These are phyloP conservation scores for Erodium moschatum DNA, from an alignment of 441 rosid species.

Conservation along the genomic window DNA sequence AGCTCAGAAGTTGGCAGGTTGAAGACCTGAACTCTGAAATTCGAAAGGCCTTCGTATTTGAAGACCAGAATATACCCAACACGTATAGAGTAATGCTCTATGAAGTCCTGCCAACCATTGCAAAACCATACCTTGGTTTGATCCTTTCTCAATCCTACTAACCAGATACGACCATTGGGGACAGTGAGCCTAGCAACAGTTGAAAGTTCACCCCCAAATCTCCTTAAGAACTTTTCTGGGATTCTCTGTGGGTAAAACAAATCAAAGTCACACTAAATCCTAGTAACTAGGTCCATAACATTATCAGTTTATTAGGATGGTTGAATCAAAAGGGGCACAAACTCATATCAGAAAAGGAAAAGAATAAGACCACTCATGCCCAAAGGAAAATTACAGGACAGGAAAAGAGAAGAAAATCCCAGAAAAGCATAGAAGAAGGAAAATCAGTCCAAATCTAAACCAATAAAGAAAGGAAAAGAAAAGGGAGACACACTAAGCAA, in stretches of 20 bases:
- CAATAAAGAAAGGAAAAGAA: not conserved
- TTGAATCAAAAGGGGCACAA: not conserved
- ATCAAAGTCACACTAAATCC: not conserved
- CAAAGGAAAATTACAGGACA: not conserved
- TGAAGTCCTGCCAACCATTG: constrained; percentile 89
- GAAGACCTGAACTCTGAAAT: constrained; percentile 75
- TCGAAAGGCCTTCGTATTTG: constrained; percentile 82
- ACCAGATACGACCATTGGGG: constrained; percentile 83
- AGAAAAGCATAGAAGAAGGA: constrained; percentile 1
- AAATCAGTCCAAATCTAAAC: constrained; percentile 7
- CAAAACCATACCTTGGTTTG: constrained; percentile 82
- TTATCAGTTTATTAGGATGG: not conserved
- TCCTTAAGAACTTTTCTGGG: constrained; percentile 81
- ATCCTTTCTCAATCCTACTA: constrained; percentile 62
- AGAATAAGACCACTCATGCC: not conserved
- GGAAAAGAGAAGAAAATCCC: constrained; percentile 6
- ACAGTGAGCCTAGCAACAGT: constrained; percentile 68
- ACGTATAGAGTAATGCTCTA: constrained; percentile 68
- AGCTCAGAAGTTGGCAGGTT: constrained; percentile 75
- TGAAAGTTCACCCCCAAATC: constrained; percentile 67
- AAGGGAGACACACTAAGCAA: not conserved
- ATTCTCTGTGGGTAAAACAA: constrained; percentile 60
- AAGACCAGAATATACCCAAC: constrained; percentile 81
- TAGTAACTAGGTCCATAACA: not conserved
- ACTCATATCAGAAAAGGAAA: not conserved